Evolutionary conservation across 306 rosid genomes (phyloP).

Genomic region (Sindora glabra): DNA sequence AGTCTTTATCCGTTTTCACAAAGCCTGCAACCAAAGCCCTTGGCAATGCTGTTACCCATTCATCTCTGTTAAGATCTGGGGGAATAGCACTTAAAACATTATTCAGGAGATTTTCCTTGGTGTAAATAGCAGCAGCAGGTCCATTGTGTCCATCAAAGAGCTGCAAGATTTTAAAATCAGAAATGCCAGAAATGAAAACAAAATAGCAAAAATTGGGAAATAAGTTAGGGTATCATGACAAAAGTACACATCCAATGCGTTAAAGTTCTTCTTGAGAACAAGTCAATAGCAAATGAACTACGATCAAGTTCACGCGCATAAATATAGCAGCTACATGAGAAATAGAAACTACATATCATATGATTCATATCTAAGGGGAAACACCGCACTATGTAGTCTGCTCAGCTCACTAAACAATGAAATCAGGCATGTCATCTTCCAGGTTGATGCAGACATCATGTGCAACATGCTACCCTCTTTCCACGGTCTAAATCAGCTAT

Average conservation of each 20-base stretch:
- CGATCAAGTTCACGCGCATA: not conserved
- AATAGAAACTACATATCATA: slow-evolving; percentile 9
- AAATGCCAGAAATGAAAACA: not conserved
- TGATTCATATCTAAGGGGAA: not conserved
- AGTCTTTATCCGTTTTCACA: slow-evolving; percentile 94
- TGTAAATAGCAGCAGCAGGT: slow-evolving; percentile 89
- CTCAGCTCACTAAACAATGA: not conserved
- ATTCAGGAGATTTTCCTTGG: slow-evolving; percentile 90
- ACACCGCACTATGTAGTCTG: not conserved
- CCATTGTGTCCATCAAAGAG: slow-evolving; percentile 99
- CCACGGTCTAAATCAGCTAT: not conserved
- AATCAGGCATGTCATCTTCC: not conserved
- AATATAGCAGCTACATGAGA: not conserved
- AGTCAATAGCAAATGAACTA: not conserved
- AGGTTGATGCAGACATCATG: not conserved
- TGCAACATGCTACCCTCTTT: not conserved
- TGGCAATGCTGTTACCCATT: slow-evolving; percentile 92
- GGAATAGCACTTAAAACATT: slow-evolving; percentile 76
- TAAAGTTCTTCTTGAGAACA: not conserved
- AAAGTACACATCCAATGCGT: not conserved
- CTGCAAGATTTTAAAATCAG: slow-evolving; percentile 47
- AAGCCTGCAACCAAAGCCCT: slow-evolving; percentile 98
- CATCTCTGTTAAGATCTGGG: slow-evolving; percentile 84
- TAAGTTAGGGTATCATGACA: not conserved
- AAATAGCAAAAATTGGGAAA: not conserved